Conservation (phyloP, 1,139 yeast genomes). For the Nakaseomyces nivariensis region DNA sequence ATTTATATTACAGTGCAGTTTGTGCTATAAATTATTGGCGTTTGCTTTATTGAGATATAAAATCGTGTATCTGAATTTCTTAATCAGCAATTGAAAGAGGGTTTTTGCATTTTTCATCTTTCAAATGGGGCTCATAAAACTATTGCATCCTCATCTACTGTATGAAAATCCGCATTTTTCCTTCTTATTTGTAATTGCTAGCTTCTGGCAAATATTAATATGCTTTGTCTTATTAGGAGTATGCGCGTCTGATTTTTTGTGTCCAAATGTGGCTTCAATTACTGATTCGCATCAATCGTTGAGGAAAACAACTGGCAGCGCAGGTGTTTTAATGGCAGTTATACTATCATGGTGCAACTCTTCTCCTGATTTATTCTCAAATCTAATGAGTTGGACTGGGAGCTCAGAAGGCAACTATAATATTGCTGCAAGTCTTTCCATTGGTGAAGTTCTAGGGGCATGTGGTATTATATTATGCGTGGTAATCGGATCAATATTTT, state of each 20-base stretch:
- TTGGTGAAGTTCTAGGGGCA: conserved; percentile 58
- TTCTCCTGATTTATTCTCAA: conserved; percentile 81
- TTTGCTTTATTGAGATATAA: too few relatives aligned
- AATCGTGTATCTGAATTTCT: too few relatives aligned
- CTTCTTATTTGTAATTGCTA: conserved; percentile 15
- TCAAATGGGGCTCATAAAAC: neutral
- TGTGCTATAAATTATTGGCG: too few relatives aligned
- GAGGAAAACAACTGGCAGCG: neutral
- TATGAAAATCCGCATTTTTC: conserved; percentile 16
- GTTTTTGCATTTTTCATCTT: neutral
- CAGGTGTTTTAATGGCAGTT: conserved; percentile 23
- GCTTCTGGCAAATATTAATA: conserved; percentile 17
- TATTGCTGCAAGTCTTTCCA: conserved; percentile 56
- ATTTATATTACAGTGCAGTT: too few relatives aligned
- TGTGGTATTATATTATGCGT: conserved; percentile 30
- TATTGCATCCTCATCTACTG: conserved; percentile 23
- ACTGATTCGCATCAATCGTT: conserved; percentile 14
- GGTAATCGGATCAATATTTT: conserved; percentile 27
- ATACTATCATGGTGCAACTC: conserved; percentile 87
- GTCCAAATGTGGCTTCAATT: conserved; percentile 27
- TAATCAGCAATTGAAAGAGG: neutral
- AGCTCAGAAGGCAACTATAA: conserved; percentile 50
- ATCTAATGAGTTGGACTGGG: conserved; percentile 37
- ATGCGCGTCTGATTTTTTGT: conserved; percentile 28
- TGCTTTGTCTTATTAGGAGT: conserved; percentile 26